Evolutionary conservation across 177 flowering plant genomes (phyloP).

Genomic region (Telopea speciosissima): DNA sequence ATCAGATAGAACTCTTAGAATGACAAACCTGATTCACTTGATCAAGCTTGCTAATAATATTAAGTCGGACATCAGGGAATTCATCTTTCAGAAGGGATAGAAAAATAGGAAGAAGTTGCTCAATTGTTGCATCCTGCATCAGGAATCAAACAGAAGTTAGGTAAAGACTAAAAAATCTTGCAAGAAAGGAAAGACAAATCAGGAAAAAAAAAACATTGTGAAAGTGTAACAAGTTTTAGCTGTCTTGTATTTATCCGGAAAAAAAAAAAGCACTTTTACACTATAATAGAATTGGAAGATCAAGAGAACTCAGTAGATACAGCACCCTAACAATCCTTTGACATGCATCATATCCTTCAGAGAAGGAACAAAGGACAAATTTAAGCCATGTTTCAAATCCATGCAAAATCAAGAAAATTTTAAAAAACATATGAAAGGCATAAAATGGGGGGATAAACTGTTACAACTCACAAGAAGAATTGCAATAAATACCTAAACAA

Average conservation of each 20-base stretch:
- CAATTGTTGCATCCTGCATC: constrained; percentile 73
- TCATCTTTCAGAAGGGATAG: constrained; percentile 82
- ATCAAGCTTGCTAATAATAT: constrained; percentile 82
- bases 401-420: neutral
- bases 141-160: constrained; percentile 1
- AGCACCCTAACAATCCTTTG: too few species aligned
- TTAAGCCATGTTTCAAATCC: neutral
- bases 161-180: neutral
- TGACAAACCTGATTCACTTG: constrained; percentile 77
- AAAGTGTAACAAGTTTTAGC: too few species aligned
- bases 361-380: too few species aligned
- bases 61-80: constrained; percentile 76
- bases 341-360: too few species aligned
- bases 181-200: neutral
- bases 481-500: neutral
- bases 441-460: too few species aligned
- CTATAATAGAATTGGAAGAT: too few species aligned
- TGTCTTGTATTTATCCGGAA: too few species aligned
- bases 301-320: too few species aligned
- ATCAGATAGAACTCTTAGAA: neutral
- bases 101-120: constrained; percentile 75
- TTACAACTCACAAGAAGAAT: neutral
- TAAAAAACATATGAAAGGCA: neutral
- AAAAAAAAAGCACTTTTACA: too few species aligned
- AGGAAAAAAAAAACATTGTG: too few species aligned